A percentile compares a stretch with the other conserved stretches of the same genome.
Evolutionary conservation across 2,329 filamentous ascomycete genomes (phyloP).

Genomic region (Sarocladiaceae sp.): DNA sequence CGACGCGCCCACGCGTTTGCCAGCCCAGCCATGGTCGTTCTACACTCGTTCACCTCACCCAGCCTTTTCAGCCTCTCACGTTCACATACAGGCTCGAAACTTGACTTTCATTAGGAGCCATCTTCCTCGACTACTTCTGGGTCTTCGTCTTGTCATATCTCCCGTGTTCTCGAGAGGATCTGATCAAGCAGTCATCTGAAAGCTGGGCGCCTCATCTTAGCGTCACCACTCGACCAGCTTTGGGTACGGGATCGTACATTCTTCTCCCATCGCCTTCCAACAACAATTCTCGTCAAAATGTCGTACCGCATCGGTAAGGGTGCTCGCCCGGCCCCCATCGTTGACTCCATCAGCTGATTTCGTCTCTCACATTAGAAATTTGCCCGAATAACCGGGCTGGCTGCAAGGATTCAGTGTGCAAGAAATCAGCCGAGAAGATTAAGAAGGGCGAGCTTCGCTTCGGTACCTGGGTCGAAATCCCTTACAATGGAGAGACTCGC

Average conservation of each 20-base stretch:
- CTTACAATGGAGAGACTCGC: slow-evolving; percentile 38
- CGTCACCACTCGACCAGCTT: background rate
- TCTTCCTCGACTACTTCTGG: background rate
- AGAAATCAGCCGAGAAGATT: slow-evolving; percentile 63
- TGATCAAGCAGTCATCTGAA: no score
- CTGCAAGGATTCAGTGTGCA: slow-evolving; percentile 70
- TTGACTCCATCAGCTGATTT: no score
- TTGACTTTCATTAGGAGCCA: background rate
- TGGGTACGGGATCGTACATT: no score
- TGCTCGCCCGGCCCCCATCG: no score
- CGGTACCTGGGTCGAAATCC: slow-evolving; percentile 63
- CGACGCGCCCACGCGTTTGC: slow-evolving; percentile 4
- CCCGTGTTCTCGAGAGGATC: no score
- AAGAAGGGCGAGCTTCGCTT: slow-evolving; percentile 72
- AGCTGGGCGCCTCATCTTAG: background rate
- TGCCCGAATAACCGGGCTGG: slow-evolving; percentile 64
- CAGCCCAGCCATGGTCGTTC: background rate
- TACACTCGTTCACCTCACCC: no score
- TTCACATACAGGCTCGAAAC: background rate
- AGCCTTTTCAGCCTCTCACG: background rate
- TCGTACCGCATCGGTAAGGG: no score
- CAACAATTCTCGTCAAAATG: no score
- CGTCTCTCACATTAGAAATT: slow-evolving; percentile 65
- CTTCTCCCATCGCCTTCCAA: no score
- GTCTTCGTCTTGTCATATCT: slow-evolving; percentile 4